phyloP scores from a whole-genome alignment of 164 flowering plant genomes.

The Liquidambar formosana region DNA sequence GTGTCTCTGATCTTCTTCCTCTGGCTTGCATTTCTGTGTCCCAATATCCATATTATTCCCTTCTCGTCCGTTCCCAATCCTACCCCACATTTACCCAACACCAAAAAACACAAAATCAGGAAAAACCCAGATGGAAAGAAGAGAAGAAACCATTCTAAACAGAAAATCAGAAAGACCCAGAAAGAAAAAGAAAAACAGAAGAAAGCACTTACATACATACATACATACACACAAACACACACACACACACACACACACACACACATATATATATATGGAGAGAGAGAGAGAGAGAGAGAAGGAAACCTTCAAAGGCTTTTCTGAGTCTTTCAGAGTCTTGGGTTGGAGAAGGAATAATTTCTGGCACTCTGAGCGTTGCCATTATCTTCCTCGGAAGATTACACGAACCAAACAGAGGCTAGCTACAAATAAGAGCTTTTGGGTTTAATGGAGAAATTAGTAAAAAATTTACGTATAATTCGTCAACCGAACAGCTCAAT shows the following conservation, averaged over 20 bases:
- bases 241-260: neutral
- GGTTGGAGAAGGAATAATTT: conserved; percentile 60
- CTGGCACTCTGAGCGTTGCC: conserved; percentile 67
- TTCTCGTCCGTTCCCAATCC: conserved; percentile 87
- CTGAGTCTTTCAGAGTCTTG: conserved; percentile 56
- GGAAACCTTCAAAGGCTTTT: conserved; percentile 56
- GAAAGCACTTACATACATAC: too few relatives aligned
- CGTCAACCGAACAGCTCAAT: too few relatives aligned
- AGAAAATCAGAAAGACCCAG: conserved; percentile 3
- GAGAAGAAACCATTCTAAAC: too few relatives aligned
- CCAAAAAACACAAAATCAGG: neutral
- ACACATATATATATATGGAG: neutral
- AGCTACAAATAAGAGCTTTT: neutral
- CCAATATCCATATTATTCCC: conserved; percentile 57
- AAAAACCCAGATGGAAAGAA: neutral
- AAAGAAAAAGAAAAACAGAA: too few relatives aligned
- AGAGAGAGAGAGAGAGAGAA: conserved; percentile 6
- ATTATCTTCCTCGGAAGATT: conserved; percentile 24
- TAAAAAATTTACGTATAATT: too few relatives aligned
- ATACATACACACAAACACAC: too few relatives aligned
- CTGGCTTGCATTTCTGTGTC: conserved; percentile 69
- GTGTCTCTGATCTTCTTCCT: conserved; percentile 60
- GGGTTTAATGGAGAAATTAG: too few relatives aligned
- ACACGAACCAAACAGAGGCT: conserved; percentile 1
- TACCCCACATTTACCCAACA: conserved; percentile 14